Percentiles rank a stretch among this genome's conserved stretches.
phyloP scores from a whole-genome alignment of 768 basidiomycete species.

The Tulasnella sp. region DNA sequence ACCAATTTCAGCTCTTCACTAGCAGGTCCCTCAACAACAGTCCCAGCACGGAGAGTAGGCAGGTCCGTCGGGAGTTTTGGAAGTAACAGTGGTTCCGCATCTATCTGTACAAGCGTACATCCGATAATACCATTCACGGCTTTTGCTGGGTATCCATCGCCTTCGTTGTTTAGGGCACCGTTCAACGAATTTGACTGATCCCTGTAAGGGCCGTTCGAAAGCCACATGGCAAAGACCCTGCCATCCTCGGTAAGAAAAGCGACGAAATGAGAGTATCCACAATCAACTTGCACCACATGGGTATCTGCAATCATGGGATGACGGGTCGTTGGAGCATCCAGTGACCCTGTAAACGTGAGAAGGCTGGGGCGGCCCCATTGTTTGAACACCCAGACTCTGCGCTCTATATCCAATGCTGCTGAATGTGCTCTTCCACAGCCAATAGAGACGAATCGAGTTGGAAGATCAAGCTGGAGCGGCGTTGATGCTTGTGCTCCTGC shows the following conservation, averaged over 20 bases:
- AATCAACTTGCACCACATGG: constrained; percentile 50
- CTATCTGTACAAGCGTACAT: no score
- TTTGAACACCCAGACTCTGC: constrained; percentile 58
- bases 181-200: no score
- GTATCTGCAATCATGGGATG: no score
- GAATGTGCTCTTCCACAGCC: constrained; percentile 73
- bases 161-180: no score
- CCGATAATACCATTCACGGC: no score
- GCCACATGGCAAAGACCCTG: constrained; percentile 67
- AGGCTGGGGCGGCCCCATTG: constrained; percentile 70
- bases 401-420: constrained; percentile 44
- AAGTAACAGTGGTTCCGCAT: no score
- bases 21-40: no score
- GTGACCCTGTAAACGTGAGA: no score
- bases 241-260: constrained; percentile 59
- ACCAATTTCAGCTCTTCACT: constrained; percentile 37
- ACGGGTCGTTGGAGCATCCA: no score
- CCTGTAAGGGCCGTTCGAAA: constrained; percentile 31
- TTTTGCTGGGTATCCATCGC: no score
- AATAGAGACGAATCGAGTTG: constrained; percentile 25
- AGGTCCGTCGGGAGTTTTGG: no score
- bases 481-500: constrained; percentile 35
- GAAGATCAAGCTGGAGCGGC: constrained; percentile 49
- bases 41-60: no score
- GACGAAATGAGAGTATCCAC: constrained; percentile 72